Conservation (phyloP, 2,329 filamentous ascomycete species). For the Fusarium sp. region DNA sequence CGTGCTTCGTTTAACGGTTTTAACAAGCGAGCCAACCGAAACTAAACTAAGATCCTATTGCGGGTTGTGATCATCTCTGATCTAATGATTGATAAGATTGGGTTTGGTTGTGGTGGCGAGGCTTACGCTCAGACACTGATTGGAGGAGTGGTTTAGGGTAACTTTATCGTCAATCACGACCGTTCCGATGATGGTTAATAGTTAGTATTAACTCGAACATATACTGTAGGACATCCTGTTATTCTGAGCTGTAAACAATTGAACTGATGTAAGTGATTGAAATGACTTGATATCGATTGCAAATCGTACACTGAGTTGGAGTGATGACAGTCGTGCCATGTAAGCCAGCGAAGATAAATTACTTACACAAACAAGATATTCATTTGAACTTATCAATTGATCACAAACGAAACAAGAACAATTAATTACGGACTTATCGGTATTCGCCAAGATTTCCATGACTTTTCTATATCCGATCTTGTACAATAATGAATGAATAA, state of each 20-base stretch:
- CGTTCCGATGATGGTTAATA: neutral
- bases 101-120: neutral
- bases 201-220: no score
- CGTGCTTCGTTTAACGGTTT: constrained; percentile 17
- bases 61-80: neutral
- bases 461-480: neutral
- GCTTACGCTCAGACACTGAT: no score
- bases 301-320: neutral
- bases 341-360: neutral
- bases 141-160: constrained; percentile 9
- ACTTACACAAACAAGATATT: neutral
- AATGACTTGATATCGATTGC: no score
- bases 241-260: accelerated
- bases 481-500: neutral
- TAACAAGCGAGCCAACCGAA: constrained; percentile 15
- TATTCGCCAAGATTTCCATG: neutral
- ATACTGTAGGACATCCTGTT: no score
- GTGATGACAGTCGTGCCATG: no score
- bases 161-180: accelerated
- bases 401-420: no score
- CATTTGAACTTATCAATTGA: neutral
- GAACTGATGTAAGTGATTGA: neutral
- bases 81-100: neutral
- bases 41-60: neutral
- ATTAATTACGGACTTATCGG: constrained; percentile 9